Evolutionary conservation across 768 basidiomycete genomes (phyloP), one percentile per base, ranked within the genome.

Genomic region (Calocybe gangraenosa): DNA sequence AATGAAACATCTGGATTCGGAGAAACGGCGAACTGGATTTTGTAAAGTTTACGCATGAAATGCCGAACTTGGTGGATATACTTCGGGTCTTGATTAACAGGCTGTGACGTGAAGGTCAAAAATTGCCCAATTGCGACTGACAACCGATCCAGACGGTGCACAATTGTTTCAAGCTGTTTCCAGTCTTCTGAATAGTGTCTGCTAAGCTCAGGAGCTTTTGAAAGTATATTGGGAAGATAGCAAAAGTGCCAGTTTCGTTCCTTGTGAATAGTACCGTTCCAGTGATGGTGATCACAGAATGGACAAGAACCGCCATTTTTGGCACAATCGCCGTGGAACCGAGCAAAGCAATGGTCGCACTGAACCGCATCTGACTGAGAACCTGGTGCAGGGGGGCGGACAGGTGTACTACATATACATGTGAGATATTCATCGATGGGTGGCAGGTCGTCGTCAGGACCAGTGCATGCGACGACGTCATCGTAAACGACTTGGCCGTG

Each of bases 291-390:
- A 52, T 92, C 89, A 53, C 89, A 92, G 69, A 92, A 92, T 0
- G 89, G 89, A 58, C 89, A 92, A 3, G 89, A 92, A 28, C 89
- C 90, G n/a, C 89, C 89, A 51, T 85, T 87, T 53, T 82, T 83
- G 9, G 88, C 89, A 55, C 89, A 92, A 39, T 81, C 74, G 3
- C 87, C 88, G 49, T 92, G 89, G 65, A 92, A 92, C 39, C 88
- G 72, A 38, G 89, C 90, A 60, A 78, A 87, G 51, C 89, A 92
- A 54, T 92, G 88, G 58, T 92, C 89, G 59, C 89, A 92, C 60
- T 92, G 90, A 13, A 92, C 90, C 1, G 90, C 89, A 58, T 91
- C 88, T 0, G 90, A 90, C 21, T 76, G 70, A 17, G 71, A 67
- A 10, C 87, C 87, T 3, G 78, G 79, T 2, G 81, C 81, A n/a